These are phyloP conservation scores for Bassia scoparia DNA, from an alignment of 148 eudicot genomes.

Conservation along the genomic window DNA sequence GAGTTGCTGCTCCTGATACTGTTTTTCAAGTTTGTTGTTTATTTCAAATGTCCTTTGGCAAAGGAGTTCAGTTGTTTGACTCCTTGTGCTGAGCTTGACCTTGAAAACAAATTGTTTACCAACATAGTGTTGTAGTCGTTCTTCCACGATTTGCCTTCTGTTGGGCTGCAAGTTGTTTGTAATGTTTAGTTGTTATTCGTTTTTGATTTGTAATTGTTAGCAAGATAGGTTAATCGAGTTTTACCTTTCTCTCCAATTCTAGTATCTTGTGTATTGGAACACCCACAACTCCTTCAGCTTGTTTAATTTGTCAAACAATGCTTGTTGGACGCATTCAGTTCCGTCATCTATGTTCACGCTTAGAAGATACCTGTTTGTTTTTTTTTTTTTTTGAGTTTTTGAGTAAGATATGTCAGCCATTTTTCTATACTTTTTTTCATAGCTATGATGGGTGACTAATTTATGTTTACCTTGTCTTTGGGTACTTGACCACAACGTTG, in stretches of 20 bases:
- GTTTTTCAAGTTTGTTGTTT: not conserved
- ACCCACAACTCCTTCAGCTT: not conserved
- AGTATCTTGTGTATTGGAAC: not conserved
- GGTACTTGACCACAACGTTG: not conserved
- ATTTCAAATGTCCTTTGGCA: not conserved
- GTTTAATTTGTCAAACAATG: not conserved
- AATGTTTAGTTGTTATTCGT: not conserved
- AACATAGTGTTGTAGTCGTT: not conserved
- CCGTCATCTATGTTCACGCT: not conserved
- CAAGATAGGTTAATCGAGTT: not conserved
- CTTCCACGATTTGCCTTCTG: not conserved
- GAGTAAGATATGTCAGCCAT: not conserved
- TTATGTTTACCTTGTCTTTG: not conserved
- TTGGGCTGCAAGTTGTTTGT: not conserved
- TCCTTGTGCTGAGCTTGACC: not conserved
- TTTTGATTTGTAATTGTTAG: not conserved
- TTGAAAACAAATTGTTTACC: not conserved
- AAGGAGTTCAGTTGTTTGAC: not conserved
- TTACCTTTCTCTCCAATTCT: not conserved
- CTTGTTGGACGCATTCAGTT: not conserved
- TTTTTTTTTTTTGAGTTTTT: too few relatives aligned
- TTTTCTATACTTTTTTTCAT: not conserved
- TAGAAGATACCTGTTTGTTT: not conserved
- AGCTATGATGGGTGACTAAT: not conserved
- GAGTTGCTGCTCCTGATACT: not conserved